A percentile compares a stretch with the other conserved stretches of the same genome.
Evolutionary conservation across 1,284 basidiomycete genomes (phyloP).

Genomic region (Xerocomus nothofagi): DNA sequence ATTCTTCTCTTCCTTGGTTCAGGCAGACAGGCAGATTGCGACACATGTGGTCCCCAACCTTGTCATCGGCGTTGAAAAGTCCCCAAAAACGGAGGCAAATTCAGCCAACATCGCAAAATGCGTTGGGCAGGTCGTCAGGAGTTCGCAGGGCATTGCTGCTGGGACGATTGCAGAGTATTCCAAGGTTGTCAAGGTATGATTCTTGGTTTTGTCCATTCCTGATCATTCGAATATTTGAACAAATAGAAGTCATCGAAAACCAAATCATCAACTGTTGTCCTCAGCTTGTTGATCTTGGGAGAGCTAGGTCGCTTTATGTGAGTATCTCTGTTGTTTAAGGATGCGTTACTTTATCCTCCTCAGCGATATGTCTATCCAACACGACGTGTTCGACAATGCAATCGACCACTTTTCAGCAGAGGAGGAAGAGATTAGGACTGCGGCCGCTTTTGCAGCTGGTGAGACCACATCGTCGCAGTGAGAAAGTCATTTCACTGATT

Average conservation of each 20-base stretch:
- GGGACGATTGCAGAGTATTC: slow-evolving; percentile 82
- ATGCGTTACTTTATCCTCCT: slow-evolving; percentile 8
- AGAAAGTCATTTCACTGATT: slow-evolving; percentile 16
- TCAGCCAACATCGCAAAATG: slow-evolving; percentile 78
- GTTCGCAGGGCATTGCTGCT: slow-evolving; percentile 67
- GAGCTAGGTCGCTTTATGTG: slow-evolving; percentile 89
- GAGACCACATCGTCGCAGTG: slow-evolving; percentile 17
- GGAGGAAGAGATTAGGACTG: slow-evolving; percentile 81
- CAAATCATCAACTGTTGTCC: slow-evolving; percentile 63
- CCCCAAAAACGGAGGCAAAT: slow-evolving; percentile 53
- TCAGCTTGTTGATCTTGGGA: slow-evolving; percentile 86
- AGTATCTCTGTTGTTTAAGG: slow-evolving; percentile 26
- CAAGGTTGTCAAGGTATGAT: slow-evolving; percentile 67
- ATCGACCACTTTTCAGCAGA: slow-evolving; percentile 75
- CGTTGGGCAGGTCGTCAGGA: slow-evolving; percentile 77
- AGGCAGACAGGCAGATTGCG: slow-evolving; percentile 78
- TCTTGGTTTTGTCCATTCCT: neutral
- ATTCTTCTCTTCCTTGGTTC: slow-evolving; percentile 83
- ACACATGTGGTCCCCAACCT: slow-evolving; percentile 75
- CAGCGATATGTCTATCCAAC: slow-evolving; percentile 81
- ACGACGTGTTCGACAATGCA: slow-evolving; percentile 71
- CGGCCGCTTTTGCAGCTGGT: slow-evolving; percentile 92
- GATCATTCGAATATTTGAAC: slow-evolving; percentile 5
- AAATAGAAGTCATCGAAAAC: slow-evolving; percentile 62
- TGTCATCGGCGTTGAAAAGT: slow-evolving; percentile 60